Evolutionary conservation across 2,329 filamentous ascomycete species (phyloP).

Genomic region (Trichoderma sp.): DNA sequence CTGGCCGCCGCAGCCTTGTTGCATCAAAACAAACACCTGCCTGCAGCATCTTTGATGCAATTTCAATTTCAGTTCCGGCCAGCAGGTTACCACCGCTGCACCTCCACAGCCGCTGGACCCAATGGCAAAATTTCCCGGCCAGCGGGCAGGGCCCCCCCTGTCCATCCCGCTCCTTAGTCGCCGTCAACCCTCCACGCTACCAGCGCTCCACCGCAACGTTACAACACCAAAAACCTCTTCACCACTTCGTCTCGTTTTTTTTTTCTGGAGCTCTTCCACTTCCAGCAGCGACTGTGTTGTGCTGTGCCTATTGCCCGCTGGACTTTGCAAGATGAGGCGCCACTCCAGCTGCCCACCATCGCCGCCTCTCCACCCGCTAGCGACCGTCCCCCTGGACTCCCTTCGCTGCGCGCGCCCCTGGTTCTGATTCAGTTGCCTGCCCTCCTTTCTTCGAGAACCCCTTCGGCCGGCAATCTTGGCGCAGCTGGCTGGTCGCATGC

Average conservation of each 20-base stretch:
- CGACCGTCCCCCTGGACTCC: not conserved
- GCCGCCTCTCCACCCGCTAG: conserved; percentile 15
- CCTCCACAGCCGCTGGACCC: conserved; percentile 16
- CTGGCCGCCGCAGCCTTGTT: not conserved
- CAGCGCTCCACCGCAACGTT: conserved; percentile 29
- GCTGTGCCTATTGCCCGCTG: not conserved
- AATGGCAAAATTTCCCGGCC: conserved; percentile 29
- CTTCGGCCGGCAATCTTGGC: conserved; percentile 1
- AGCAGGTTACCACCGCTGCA: not conserved
- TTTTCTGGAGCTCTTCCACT: not conserved
- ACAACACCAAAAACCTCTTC: conserved; percentile 28
- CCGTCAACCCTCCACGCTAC: conserved; percentile 29
- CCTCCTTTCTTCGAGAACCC: conserved; percentile 13
- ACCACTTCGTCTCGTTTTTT: not conserved
- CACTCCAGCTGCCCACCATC: conserved; percentile 10
- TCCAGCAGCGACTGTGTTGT: not conserved
- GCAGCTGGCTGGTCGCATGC: conserved; percentile 17
- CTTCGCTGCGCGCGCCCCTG: not conserved
- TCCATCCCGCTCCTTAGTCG: conserved; percentile 19
- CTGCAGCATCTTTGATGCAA: not conserved
- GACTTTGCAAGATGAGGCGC: conserved; percentile 12
- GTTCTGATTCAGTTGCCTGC: not conserved
- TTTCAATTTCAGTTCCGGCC: not conserved
- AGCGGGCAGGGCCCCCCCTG: conserved; percentile 18
- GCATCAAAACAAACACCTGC: not conserved